These are phyloP conservation scores for Phialocephala subalpina DNA, from an alignment of 2,329 filamentous ascomycete species.

Conservation along the genomic window DNA sequence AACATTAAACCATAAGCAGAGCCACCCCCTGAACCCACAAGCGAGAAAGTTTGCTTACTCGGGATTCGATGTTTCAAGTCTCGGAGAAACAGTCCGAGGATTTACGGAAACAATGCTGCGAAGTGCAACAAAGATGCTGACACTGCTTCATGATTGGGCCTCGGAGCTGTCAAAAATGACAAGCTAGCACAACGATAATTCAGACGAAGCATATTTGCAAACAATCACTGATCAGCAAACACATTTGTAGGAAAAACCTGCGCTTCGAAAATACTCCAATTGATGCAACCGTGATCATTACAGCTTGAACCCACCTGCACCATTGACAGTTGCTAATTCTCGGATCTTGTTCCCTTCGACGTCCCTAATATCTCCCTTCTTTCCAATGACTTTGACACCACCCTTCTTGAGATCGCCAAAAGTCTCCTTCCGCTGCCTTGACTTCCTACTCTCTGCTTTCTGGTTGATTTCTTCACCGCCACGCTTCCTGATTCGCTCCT, in stretches of 20 bases:
- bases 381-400: slow-evolving; percentile 90
- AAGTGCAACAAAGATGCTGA: slow-evolving; percentile 16
- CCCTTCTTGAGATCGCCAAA: slow-evolving; percentile 74
- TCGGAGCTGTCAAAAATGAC: background rate
- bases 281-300: slow-evolving; percentile 45
- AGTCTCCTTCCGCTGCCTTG: slow-evolving; percentile 59
- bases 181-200: background rate
- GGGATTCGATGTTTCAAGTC: slow-evolving; percentile 8
- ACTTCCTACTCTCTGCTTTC: slow-evolving; percentile 65
- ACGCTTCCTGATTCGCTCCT: slow-evolving; percentile 82
- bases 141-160: background rate
- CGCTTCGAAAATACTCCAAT: background rate
- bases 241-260: background rate
- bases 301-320: slow-evolving; percentile 67
- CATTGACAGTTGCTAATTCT: slow-evolving; percentile 57
- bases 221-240: background rate
- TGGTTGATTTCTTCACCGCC: slow-evolving; percentile 57
- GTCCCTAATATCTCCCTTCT: slow-evolving; percentile 85
- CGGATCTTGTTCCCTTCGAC: slow-evolving; percentile 81
- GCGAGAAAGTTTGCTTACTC: slow-evolving; percentile 5
- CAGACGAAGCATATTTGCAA: background rate
- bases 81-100: slow-evolving; percentile 8
- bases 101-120: slow-evolving; percentile 11
- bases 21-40: background rate
- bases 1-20: background rate